Evolutionary conservation across 1,284 basidiomycete species (phyloP).

Genomic region (Blastosporella zonata): DNA sequence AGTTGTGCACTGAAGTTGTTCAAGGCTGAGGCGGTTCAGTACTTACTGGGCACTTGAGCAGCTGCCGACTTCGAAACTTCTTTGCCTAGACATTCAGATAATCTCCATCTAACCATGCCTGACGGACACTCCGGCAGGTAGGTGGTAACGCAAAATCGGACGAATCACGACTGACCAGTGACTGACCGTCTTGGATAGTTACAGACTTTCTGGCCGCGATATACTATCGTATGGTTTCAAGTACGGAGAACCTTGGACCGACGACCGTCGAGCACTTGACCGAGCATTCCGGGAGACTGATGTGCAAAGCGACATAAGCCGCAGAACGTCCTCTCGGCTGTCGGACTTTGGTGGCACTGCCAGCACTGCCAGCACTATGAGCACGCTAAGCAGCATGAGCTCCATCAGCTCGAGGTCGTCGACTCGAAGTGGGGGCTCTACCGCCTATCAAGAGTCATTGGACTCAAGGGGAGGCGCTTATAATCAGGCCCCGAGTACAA

Average conservation of each 20-base stretch:
- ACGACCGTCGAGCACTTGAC: conserved; percentile 22
- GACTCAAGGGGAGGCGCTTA: not conserved
- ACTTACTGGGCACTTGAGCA: no score
- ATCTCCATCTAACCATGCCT: no score
- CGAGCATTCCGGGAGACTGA: conserved; percentile 17
- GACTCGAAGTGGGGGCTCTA: not conserved
- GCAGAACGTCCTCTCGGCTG: not conserved
- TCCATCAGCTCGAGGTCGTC: not conserved
- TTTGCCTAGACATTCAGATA: no score
- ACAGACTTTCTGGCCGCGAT: conserved; percentile 17
- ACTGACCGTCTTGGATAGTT: not conserved
- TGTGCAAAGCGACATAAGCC: conserved; percentile 2
- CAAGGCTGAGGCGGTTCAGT: no score
- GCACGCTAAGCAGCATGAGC: conserved; percentile 1
- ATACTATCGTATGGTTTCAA: conserved; percentile 24
- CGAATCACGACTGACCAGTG: no score
- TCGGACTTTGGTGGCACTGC: conserved; percentile 5
- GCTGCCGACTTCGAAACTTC: no score
- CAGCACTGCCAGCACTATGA: no score
- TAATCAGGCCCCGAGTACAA: not conserved
- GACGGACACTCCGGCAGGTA: not conserved
- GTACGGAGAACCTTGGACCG: conserved; percentile 20
- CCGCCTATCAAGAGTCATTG: conserved; percentile 3
- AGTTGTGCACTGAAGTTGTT: no score
- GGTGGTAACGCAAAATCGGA: not conserved